Conservation (phyloP, 805 yeast genomes). For the Yarrowia porcina region DNA sequence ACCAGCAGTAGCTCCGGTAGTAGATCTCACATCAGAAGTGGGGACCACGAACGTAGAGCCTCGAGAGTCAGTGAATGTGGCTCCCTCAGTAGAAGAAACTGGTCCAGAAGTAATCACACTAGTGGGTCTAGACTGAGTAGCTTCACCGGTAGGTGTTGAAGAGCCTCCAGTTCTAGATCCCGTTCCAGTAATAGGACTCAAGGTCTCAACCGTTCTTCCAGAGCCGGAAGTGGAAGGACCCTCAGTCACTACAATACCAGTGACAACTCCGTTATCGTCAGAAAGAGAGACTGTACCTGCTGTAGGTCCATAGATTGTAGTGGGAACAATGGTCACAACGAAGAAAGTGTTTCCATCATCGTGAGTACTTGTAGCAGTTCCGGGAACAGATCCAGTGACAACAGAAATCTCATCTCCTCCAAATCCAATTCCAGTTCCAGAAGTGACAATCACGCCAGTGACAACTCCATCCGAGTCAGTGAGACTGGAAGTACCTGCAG, state of each 20-base stretch:
- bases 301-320: neutral
- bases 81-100: too few relatives aligned
- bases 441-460: neutral
- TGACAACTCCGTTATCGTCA: neutral
- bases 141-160: too few relatives aligned
- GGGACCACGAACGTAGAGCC: too few relatives aligned
- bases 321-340: neutral
- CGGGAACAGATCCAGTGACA: neutral
- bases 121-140: too few relatives aligned
- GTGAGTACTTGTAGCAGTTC: neutral
- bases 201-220: too few relatives aligned
- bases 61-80: too few relatives aligned
- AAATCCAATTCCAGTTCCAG: too few relatives aligned
- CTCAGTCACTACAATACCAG: neutral
- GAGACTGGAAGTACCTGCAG: neutral
- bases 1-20: neutral
- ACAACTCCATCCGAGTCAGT: neutral
- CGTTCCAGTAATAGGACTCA: neutral
- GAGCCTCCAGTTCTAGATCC: neutral
- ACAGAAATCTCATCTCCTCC: too few relatives aligned
- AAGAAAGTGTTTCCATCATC: neutral
- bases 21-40: too few relatives aligned
- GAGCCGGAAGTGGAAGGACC: too few relatives aligned
- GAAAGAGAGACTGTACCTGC: neutral
- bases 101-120: too few relatives aligned